Conservation (phyloP, 768 basidiomycete species). For the Amanita rubescens region DNA sequence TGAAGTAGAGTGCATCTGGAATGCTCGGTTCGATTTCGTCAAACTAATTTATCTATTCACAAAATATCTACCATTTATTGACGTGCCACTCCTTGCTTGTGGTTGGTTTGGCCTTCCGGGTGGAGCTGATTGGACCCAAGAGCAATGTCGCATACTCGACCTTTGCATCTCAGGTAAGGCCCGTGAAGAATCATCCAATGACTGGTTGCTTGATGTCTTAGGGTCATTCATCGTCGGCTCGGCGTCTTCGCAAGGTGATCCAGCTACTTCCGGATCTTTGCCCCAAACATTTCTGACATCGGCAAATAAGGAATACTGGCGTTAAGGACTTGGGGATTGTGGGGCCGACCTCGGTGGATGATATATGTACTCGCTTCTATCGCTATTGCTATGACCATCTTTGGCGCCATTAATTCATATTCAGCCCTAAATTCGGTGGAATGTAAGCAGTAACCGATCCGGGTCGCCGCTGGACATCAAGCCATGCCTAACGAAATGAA, state of each 20-base stretch:
- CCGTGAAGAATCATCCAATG: no score
- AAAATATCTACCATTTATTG: conserved; percentile 20
- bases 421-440: neutral
- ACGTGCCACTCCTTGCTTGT: conserved; percentile 14
- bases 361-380: neutral
- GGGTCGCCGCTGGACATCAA: neutral
- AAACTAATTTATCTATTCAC: conserved; percentile 19
- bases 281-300: neutral
- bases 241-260: neutral
- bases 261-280: neutral
- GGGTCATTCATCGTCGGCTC: neutral
- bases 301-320: neutral
- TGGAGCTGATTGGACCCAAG: neutral
- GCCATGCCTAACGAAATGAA: neutral
- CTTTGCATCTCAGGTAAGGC: neutral
- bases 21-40: conserved; percentile 14
- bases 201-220: neutral
- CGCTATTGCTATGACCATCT: neutral
- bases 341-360: neutral
- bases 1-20: conserved; percentile 19
- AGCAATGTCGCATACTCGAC: neutral
- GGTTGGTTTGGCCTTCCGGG: conserved; percentile 4
- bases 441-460: neutral
- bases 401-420: neutral
- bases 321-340: conserved; percentile 1